Evolutionary conservation across 768 basidiomycete genomes (phyloP).

Genomic region (Tylopilus plumbeoviolaceoides): DNA sequence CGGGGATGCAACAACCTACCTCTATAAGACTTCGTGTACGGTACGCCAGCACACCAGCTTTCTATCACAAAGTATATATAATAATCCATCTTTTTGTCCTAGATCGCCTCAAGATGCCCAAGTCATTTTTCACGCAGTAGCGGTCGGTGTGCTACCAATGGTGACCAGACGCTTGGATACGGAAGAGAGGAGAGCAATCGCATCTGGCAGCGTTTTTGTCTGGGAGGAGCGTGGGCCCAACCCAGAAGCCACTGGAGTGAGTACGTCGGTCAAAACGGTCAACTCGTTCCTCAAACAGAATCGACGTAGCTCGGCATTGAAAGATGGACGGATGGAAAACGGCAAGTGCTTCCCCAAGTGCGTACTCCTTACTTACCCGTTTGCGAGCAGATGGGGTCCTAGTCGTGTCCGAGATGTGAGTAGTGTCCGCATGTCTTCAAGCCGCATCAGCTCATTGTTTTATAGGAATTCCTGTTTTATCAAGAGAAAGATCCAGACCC

Average conservation of each 20-base stretch:
- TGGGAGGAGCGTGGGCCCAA: slow-evolving; percentile 79
- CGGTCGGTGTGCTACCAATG: slow-evolving; percentile 54
- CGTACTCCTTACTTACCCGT: neutral
- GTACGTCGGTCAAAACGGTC: slow-evolving; percentile 19
- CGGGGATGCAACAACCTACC: slow-evolving; percentile 63
- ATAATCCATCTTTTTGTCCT: neutral
- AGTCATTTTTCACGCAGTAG: slow-evolving; percentile 71
- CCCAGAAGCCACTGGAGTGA: slow-evolving; percentile 61
- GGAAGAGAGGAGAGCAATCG: slow-evolving; percentile 66
- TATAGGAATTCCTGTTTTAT: slow-evolving; percentile 74
- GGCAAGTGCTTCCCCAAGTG: slow-evolving; percentile 14
- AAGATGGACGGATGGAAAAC: slow-evolving; percentile 76
- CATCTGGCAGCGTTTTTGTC: slow-evolving; percentile 73
- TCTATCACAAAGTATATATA: neutral
- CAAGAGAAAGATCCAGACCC: slow-evolving; percentile 58
- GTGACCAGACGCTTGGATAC: slow-evolving; percentile 69
- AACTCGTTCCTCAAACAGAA: slow-evolving; percentile 4
- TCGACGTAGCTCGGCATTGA: slow-evolving; percentile 64
- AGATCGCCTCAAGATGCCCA: slow-evolving; percentile 65
- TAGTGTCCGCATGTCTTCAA: neutral
- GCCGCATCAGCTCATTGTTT: neutral
- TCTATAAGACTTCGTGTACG: slow-evolving; percentile 57
- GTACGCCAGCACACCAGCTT: slow-evolving; percentile 13
- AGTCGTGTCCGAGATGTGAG: slow-evolving; percentile 73
- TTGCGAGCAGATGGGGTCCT: slow-evolving; percentile 59